Conservation (phyloP, 2,329 filamentous ascomycete genomes). For the Cryphonectria radicalis region DNA sequence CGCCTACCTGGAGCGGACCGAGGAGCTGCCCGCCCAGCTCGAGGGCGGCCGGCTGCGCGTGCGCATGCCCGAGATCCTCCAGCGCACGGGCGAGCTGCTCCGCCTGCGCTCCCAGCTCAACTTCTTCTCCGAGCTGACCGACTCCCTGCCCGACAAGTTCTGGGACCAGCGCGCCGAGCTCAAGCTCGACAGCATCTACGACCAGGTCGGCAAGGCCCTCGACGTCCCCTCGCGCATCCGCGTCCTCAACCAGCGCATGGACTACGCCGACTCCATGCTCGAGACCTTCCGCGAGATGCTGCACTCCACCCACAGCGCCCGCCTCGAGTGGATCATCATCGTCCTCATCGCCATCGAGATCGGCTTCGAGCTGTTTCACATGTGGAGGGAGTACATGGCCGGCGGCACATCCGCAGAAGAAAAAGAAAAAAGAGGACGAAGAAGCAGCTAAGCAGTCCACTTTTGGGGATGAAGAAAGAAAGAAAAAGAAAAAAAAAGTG, state of each 20-base stretch:
- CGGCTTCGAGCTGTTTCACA: slow-evolving; percentile 70
- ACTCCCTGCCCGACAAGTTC: slow-evolving; percentile 92
- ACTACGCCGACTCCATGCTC: slow-evolving; percentile 95
- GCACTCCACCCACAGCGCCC: slow-evolving; percentile 85
- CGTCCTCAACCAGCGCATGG: slow-evolving; percentile 94
- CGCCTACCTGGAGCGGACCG: slow-evolving; percentile 85
- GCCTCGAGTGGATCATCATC: slow-evolving; percentile 96
- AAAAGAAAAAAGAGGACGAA: slow-evolving; percentile 29
- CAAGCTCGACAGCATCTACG: slow-evolving; percentile 91
- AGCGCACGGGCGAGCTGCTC: slow-evolving; percentile 91
- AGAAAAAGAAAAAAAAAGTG: too few species aligned
- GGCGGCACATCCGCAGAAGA: slow-evolving; percentile 45
- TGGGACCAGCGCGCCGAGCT: slow-evolving; percentile 92
- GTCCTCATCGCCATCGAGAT: slow-evolving; percentile 92
- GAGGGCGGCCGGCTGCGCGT: slow-evolving; percentile 54
- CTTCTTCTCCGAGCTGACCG: slow-evolving; percentile 94
- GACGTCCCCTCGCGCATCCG: slow-evolving; percentile 92
- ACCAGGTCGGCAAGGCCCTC: slow-evolving; percentile 85
- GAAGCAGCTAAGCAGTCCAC: background rate
- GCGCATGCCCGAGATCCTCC: slow-evolving; percentile 77
- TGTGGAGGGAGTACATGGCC: slow-evolving; percentile 72
- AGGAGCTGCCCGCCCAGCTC: slow-evolving; percentile 78
- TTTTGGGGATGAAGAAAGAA: background rate
- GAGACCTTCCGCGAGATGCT: slow-evolving; percentile 84
- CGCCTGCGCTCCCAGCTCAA: slow-evolving; percentile 91